Evolutionary conservation across 176 grass and related monocot species (phyloP), one percentile per base, ranked within the genome.

Genomic region (Otatea glauca): DNA sequence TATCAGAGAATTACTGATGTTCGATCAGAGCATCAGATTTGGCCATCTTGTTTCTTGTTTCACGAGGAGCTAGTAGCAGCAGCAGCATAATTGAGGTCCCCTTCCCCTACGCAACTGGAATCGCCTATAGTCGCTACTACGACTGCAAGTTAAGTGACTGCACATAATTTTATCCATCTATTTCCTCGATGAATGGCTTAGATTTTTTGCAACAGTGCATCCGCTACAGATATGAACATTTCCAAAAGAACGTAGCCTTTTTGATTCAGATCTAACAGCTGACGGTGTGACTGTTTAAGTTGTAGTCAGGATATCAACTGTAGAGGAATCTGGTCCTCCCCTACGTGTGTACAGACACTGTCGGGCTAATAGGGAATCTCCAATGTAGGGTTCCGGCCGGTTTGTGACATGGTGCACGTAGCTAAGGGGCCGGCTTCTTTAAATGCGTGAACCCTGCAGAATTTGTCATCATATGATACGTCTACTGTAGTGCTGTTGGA

Each of bases 41-140:
- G 69, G 39, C 62, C 58, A 27, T 84, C 72, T 89, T 71, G 80
- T 86, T 83, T 74, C 50, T 83, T 87, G 67, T 60, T 58, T 90
- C 88, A 90, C 88, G 88, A 86, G 88, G 29, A 20, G 58, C 88
- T 61, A 59, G 64, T 21, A 34, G 70, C 23, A 69, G 47, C 13
- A 70, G 48, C 13, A 55, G 23, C 24, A 37, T 64, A 59, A 12
- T 37, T 0, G 70, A 75, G 85, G 85, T 23, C 85, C 85, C 70
- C 29, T 29, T 29, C 29, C 29, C 0, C 29, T 29, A 1, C 1
- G 29, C 29, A 29, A 29, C 29, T 1, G 29, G 29, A 29, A 1
- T 29, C 0, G 29, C 29, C 29, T 29, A 1, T 1, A 29, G 29
- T 29, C 29, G 29, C 29, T 29, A 29, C 29, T 1, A 29, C 1